Conservation (phyloP, 1,139 yeast species). For the Schwanniomyces etchellsii region DNA sequence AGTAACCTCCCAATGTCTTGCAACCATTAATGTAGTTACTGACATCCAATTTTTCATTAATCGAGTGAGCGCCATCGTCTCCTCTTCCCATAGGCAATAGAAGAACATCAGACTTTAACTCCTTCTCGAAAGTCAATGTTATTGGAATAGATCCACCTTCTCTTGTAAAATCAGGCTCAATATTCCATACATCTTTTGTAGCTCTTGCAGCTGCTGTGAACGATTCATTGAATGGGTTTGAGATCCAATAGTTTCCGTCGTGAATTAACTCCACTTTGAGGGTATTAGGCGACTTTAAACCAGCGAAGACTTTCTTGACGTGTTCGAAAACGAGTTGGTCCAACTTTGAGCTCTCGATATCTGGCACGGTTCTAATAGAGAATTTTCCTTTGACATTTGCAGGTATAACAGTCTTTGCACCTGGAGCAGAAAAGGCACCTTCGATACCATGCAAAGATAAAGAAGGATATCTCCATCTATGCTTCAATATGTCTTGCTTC, state of each 20-base stretch:
- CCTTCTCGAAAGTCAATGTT: conserved; percentile 85
- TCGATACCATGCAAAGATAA: conserved; percentile 94
- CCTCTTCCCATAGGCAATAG: conserved; percentile 97
- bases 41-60: conserved; percentile 88
- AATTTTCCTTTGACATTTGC: conserved; percentile 92
- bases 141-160: conserved; percentile 99
- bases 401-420: conserved; percentile 98
- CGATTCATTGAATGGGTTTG: conserved; percentile 88
- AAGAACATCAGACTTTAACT: conserved; percentile 77
- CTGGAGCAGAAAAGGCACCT: conserved; percentile 92
- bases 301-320: conserved; percentile 58
- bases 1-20: conserved; percentile 88
- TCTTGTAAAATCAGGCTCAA: conserved; percentile 94
- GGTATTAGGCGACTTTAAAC: conserved; percentile 71
- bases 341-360: conserved; percentile 76
- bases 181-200: conserved; percentile 88
- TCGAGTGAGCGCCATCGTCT: conserved; percentile 98
- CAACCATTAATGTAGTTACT: conserved; percentile 90
- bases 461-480: conserved; percentile 98
- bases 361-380: conserved; percentile 94
- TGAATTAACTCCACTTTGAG: conserved; percentile 74
- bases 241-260: conserved; percentile 94
- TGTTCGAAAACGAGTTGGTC: conserved; percentile 72
- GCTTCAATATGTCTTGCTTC: conserved; percentile 85
- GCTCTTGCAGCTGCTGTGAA: conserved; percentile 95